Evolutionary conservation across 805 yeast genomes (phyloP), one percentile per base, ranked within the genome.

Genomic region (Nakazawaea holstii): DNA sequence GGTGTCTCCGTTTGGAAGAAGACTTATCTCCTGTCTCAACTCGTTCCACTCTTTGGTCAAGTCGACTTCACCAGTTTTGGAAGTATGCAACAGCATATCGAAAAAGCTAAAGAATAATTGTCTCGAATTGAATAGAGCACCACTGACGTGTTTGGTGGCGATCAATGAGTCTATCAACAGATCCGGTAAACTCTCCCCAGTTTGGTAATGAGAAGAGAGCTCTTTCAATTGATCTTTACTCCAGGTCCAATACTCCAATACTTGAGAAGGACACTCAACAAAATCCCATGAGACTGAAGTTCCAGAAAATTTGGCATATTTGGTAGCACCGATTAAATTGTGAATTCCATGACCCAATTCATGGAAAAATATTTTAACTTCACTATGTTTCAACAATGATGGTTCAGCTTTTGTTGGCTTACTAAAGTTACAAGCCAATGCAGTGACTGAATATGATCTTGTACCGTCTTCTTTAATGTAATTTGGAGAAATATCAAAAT

Each of bases 291-390:
- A 80, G 39, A 86, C 92, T 35, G 77, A 70, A 29, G 91, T 82
- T 20, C 95, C 95, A 59, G 80, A 84, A 66, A 87, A 87, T 52
- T 83, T 73, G 2, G 84, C 73, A 54, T 76, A 80, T 49, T 68
- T 69, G 27, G 91, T 83, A 51, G 74, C 70, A 9, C 91, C 87
- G 47, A 87, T 73, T 41, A 87, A 66, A 54, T 80, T 84, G 64
- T 88, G 96, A 49, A 88, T 84, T 48, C 95, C 96, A 59, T 88
- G 96, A 26, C 96, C 96, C 53, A 87, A 73, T 64, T 88, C 96
- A 60, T 88, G 96, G 81, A 88, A 88, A 55, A 88, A 84, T 0
- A 95, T 88, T 20, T 81, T 81, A 10, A 87, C 87, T 61, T 87
- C 95, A 53, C 70, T 72, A 61, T 88, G 95, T 57, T 83, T 82